phyloP scores from a whole-genome alignment of 305 asterid genomes.

The Solanum hybrid region DNA sequence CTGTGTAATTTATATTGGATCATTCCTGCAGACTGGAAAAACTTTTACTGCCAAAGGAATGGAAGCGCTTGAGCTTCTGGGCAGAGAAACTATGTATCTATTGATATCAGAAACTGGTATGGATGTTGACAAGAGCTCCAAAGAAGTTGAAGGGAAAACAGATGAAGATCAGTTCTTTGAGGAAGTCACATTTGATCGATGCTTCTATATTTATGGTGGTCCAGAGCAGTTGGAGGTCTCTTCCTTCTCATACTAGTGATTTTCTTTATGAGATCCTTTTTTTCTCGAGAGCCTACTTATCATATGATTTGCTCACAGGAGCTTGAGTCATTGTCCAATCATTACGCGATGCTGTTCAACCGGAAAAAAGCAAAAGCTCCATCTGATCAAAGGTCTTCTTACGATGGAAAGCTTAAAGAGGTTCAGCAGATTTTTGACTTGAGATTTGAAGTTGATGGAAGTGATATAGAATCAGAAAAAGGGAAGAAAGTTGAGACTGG shows the following conservation, averaged over 20 bases:
- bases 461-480: slow-evolving; percentile 43
- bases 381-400: slow-evolving; percentile 54
- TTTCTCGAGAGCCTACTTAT: not conserved
- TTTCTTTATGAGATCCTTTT: not conserved
- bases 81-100: slow-evolving; percentile 94
- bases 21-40: slow-evolving; percentile 54
- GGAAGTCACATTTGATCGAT: slow-evolving; percentile 80
- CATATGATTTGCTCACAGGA: slow-evolving; percentile 38
- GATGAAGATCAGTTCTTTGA: slow-evolving; percentile 71
- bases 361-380: slow-evolving; percentile 79
- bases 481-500: slow-evolving; percentile 75
- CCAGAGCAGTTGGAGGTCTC: slow-evolving; percentile 95
- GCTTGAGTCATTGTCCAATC: slow-evolving; percentile 87
- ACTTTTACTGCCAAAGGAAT: slow-evolving; percentile 80
- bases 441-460: slow-evolving; percentile 54
- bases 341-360: slow-evolving; percentile 67
- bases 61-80: slow-evolving; percentile 85
- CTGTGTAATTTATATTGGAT: not conserved
- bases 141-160: slow-evolving; percentile 29
- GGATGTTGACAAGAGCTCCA: slow-evolving; percentile 30
- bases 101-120: slow-evolving; percentile 81
- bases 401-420: slow-evolving; percentile 83
- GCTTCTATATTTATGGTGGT: slow-evolving; percentile 97
- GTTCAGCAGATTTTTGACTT: slow-evolving; percentile 65
- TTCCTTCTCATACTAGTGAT: not conserved